Percentiles rank a stretch among this genome's conserved stretches.
phyloP scores from a whole-genome alignment of 2,329 filamentous ascomycete genomes.

The Alternaria hordeiaustralica region DNA sequence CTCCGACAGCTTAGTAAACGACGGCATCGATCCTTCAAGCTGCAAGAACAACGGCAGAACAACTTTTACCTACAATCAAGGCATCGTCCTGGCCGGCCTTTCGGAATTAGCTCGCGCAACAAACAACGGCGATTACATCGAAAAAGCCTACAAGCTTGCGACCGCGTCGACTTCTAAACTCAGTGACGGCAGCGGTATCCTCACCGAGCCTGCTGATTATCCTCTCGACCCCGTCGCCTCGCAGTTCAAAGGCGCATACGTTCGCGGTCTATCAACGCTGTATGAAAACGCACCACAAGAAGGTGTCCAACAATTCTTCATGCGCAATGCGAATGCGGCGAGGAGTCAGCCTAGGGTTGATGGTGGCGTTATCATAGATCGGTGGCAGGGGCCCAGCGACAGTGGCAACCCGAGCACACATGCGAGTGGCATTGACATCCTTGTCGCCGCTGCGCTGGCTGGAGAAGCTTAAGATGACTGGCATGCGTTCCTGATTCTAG shows the following conservation, averaged over 20 bases:
- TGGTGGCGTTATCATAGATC: slow-evolving; percentile 60
- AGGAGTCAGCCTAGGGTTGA: slow-evolving; percentile 38
- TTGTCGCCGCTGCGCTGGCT: slow-evolving; percentile 59
- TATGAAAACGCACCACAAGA: slow-evolving; percentile 33
- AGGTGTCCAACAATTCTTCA: slow-evolving; percentile 37
- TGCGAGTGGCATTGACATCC: slow-evolving; percentile 67
- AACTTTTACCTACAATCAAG: slow-evolving; percentile 66
- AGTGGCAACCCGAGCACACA: slow-evolving; percentile 64
- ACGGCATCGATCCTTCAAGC: slow-evolving; percentile 56
- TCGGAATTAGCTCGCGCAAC: slow-evolving; percentile 60
- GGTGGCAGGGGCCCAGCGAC: slow-evolving; percentile 65
- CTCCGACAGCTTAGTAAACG: slow-evolving; percentile 58
- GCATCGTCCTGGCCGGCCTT: slow-evolving; percentile 63
- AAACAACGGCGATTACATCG: slow-evolving; percentile 32
- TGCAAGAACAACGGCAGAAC: slow-evolving; percentile 62
- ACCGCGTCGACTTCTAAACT: slow-evolving; percentile 34
- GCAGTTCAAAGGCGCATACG: slow-evolving; percentile 49
- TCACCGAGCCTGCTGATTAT: slow-evolving; percentile 37
- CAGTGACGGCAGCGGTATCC: slow-evolving; percentile 34
- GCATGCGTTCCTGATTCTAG: not conserved
- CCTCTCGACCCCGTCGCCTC: slow-evolving; percentile 36
- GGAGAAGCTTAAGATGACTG: not conserved
- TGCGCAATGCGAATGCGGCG: slow-evolving; percentile 42
- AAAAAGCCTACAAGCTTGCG: slow-evolving; percentile 37
- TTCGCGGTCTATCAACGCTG: slow-evolving; percentile 41